Evolutionary conservation across 129 eudicot genomes (phyloP).

Genomic region (Saposhnikovia divaricata): DNA sequence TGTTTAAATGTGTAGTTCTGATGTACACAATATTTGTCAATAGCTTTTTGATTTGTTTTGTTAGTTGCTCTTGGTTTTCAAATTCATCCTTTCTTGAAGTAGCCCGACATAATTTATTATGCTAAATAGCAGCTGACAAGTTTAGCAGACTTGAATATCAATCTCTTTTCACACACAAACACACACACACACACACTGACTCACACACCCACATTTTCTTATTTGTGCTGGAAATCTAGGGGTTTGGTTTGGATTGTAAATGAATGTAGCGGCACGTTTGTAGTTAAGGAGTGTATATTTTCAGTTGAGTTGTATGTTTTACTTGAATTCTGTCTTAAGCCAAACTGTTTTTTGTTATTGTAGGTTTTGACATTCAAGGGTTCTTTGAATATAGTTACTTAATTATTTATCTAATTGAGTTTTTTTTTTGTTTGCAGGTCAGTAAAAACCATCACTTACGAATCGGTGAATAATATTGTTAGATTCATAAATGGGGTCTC

Average conservation of each 20-base stretch:
- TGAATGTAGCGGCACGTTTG: not conserved
- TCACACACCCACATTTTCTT: not conserved
- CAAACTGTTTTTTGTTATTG: not conserved
- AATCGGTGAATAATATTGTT: slow-evolving; percentile 65
- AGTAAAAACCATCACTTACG: slow-evolving; percentile 83
- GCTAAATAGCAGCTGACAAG: too few species aligned
- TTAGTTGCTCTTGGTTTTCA: not conserved
- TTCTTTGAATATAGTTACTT: not conserved
- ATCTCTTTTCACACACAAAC: too few species aligned
- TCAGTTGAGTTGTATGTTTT: not conserved
- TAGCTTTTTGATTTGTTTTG: not conserved
- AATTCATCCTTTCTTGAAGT: not conserved
- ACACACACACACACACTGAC: too few species aligned
- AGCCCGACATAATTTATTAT: not conserved
- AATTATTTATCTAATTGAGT: not conserved
- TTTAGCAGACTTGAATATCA: too few species aligned
- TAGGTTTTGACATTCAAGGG: not conserved
- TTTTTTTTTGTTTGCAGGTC: slow-evolving; percentile 43
- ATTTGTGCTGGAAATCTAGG: not conserved
- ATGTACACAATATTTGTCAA: not conserved
- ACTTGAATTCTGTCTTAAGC: not conserved
- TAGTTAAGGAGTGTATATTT: not conserved
- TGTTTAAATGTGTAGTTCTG: not conserved
- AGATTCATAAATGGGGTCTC: slow-evolving; percentile 84
- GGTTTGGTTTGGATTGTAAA: not conserved